Conservation (phyloP, 2,329 filamentous ascomycete genomes). For the Salinomyces thailandicus region DNA sequence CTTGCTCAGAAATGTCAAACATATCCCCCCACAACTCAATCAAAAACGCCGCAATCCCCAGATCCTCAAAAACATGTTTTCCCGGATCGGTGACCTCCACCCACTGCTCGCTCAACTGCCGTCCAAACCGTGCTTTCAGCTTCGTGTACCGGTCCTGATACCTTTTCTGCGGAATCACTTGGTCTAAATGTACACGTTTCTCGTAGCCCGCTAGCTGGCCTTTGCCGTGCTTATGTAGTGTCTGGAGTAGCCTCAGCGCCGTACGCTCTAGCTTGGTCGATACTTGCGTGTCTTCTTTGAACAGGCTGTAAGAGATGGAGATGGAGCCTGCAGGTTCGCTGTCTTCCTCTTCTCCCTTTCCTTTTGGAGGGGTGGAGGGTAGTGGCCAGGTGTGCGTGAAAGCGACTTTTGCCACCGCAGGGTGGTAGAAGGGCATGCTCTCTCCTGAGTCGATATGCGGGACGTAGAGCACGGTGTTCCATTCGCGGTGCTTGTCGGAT, state of each 20-base stretch:
- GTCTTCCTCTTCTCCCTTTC: neutral
- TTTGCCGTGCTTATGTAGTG: conserved; percentile 63
- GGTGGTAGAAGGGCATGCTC: conserved; percentile 80
- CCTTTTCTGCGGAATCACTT: conserved; percentile 61
- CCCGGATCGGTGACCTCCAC: conserved; percentile 73
- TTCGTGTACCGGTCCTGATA: conserved; percentile 74
- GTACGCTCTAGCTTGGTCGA: conserved; percentile 47
- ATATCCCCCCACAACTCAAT: conserved; percentile 85
- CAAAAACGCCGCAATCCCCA: conserved; percentile 82
- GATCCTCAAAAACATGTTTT: conserved; percentile 93
- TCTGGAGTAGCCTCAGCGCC: conserved; percentile 56
- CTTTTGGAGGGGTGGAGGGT: conserved; percentile 2
- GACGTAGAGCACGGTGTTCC: conserved; percentile 61
- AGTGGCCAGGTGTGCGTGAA: conserved; percentile 60
- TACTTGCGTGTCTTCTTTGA: conserved; percentile 11
- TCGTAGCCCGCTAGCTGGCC: conserved; percentile 56
- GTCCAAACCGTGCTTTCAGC: conserved; percentile 71
- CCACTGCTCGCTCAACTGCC: conserved; percentile 62
- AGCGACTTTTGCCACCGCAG: conserved; percentile 60
- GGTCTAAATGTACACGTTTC: conserved; percentile 76
- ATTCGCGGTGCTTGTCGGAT: conserved; percentile 25
- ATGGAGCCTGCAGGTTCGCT: conserved; percentile 19
- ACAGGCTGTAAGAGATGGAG: conserved; percentile 44
- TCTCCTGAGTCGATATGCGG: conserved; percentile 56
- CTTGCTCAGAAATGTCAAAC: conserved; percentile 42